A percentile compares a stretch with the other conserved stretches of the same genome.
Evolutionary conservation across 805 yeast species (phyloP).

Genomic region (Myxozyma lipomycoides): DNA sequence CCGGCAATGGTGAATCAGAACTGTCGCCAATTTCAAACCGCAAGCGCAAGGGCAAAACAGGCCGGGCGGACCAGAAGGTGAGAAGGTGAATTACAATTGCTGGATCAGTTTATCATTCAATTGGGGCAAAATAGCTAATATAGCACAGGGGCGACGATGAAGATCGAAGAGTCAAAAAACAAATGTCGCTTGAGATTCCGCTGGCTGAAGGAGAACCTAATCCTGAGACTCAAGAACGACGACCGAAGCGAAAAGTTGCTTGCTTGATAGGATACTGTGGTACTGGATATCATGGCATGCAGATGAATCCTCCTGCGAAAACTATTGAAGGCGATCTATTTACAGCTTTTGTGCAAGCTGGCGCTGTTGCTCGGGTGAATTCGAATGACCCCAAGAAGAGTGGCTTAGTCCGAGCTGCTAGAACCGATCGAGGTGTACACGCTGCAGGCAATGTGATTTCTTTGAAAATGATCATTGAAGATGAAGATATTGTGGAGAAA

Average conservation of each 20-base stretch:
- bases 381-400: constrained; percentile 83
- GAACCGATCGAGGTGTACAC: constrained; percentile 95
- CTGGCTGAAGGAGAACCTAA: constrained; percentile 2
- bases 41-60: constrained; percentile 1
- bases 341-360: constrained; percentile 76
- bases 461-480: constrained; percentile 78
- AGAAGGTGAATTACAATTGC: constrained; percentile 16
- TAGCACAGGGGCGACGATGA: background rate
- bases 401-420: constrained; percentile 60
- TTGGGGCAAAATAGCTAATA: background rate
- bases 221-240: constrained; percentile 30
- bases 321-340: constrained; percentile 90
- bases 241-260: constrained; percentile 80
- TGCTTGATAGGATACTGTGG: constrained; percentile 92
- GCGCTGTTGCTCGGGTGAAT: constrained; percentile 82
- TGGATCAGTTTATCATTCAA: background rate
- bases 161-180: background rate
- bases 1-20: background rate
- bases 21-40: background rate
- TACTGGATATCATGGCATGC: constrained; percentile 96
- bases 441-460: constrained; percentile 94
- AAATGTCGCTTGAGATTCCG: background rate
- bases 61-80: constrained; percentile 12
- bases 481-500: constrained; percentile 64
- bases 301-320: constrained; percentile 71